These are phyloP conservation scores for Acacia acuminata DNA, from an alignment of 306 rosid genomes.

Conservation along the genomic window DNA sequence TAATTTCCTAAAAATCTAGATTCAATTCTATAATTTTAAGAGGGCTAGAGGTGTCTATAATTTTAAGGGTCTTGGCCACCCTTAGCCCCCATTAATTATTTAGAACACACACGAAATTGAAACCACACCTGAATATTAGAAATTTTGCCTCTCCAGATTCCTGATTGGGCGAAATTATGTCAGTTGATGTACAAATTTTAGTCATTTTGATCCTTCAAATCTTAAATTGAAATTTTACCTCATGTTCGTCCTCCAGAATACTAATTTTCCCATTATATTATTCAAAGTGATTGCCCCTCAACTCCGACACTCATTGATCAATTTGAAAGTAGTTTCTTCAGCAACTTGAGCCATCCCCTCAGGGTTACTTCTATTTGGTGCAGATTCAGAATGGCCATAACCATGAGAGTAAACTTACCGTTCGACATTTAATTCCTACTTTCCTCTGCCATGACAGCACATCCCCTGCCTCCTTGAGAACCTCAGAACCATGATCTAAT, in stretches of 20 bases:
- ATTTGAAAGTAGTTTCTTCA: neutral
- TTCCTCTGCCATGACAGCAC: neutral
- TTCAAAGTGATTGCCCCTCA: neutral
- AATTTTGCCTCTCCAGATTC: neutral
- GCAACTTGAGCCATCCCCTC: neutral
- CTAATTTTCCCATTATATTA: neutral
- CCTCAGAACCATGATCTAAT: neutral
- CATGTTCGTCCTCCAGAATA: neutral
- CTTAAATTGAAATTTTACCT: neutral
- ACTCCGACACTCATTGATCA: neutral
- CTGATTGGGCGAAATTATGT: neutral
- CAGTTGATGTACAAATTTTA: too few relatives aligned
- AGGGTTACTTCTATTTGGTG: too few relatives aligned
- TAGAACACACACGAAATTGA: neutral
- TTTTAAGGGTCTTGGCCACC: too few relatives aligned
- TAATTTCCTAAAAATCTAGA: too few relatives aligned
- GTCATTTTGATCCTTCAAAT: neutral
- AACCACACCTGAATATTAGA: neutral
- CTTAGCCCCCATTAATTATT: too few relatives aligned
- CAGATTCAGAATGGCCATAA: neutral
- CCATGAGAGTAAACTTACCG: neutral
- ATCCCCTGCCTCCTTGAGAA: neutral
- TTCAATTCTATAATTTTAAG: too few relatives aligned
- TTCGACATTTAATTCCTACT: neutral
- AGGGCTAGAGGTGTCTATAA: too few relatives aligned